Evolutionary conservation across 768 basidiomycete species (phyloP).

Genomic region (Rhodotorula babjevae): DNA sequence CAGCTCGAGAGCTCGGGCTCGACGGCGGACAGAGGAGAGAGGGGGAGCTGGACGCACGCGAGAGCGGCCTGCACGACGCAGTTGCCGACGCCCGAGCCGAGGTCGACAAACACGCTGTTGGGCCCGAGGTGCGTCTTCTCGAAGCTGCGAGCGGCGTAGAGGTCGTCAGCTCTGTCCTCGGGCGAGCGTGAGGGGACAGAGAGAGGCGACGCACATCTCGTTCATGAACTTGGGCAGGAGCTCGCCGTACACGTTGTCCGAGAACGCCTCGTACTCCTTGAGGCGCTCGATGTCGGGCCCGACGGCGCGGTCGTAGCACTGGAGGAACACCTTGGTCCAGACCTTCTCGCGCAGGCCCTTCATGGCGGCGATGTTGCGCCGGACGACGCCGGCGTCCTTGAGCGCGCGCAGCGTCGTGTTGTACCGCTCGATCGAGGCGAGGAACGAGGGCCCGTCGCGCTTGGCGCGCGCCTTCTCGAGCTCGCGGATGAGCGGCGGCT

Average conservation of each 20-base stretch:
- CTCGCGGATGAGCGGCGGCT: conserved; percentile 16
- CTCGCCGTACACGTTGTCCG: conserved; percentile 77
- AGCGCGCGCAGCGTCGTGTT: conserved; percentile 30
- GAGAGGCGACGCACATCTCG: conserved; percentile 30
- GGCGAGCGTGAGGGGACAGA: neutral
- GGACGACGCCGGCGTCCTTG: conserved; percentile 27
- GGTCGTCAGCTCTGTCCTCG: conserved; percentile 39
- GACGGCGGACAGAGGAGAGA: neutral
- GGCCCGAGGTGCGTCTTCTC: conserved; percentile 57
- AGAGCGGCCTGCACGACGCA: conserved; percentile 75
- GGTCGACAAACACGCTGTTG: conserved; percentile 69
- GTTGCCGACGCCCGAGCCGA: conserved; percentile 82
- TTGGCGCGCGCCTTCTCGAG: conserved; percentile 38
- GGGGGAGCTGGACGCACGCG: conserved; percentile 52
- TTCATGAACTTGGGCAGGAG: conserved; percentile 63
- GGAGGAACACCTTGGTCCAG: conserved; percentile 71
- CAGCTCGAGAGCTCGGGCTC: neutral
- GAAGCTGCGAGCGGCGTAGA: conserved; percentile 51
- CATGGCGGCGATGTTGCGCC: conserved; percentile 38
- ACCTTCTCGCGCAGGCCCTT: conserved; percentile 61
- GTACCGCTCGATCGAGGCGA: conserved; percentile 27
- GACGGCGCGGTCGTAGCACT: conserved; percentile 87
- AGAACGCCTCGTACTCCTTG: conserved; percentile 75
- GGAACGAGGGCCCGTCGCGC: conserved; percentile 38
- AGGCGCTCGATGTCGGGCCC: conserved; percentile 81